These are phyloP conservation scores for Exophiala phaeomuriformis DNA, from an alignment of 2,329 filamentous ascomycete species.

Conservation along the genomic window DNA sequence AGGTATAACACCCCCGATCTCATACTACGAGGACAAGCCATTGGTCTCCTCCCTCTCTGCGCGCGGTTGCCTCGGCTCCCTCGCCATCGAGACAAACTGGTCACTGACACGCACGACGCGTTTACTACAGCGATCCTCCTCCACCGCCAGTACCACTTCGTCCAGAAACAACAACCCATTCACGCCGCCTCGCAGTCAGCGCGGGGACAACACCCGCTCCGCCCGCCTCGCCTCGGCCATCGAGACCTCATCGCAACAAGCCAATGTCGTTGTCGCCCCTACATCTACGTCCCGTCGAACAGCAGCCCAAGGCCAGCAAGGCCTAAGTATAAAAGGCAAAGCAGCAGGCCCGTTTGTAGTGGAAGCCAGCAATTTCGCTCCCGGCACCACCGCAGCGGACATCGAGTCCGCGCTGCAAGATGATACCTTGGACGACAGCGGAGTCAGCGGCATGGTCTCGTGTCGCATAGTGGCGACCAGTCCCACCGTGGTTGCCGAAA, in stretches of 20 bases:
- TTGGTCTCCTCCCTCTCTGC: no score
- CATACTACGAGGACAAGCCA: not conserved
- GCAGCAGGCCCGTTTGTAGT: conserved; percentile 51
- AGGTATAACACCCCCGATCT: conserved; percentile 36
- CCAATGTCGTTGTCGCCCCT: conserved; percentile 29
- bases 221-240: conserved; percentile 28
- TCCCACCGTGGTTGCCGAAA: conserved; percentile 55
- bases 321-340: conserved; percentile 51
- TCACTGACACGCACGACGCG: conserved; percentile 13
- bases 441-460: conserved; percentile 39
- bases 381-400: conserved; percentile 59
- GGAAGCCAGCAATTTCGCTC: conserved; percentile 56
- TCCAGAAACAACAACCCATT: conserved; percentile 19
- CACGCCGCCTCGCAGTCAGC: conserved; percentile 26
- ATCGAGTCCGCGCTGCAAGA: conserved; percentile 55
- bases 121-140: conserved; percentile 32
- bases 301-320: conserved; percentile 33
- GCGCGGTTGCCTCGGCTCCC: no score
- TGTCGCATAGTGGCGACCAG: conserved; percentile 47
- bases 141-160: conserved; percentile 24
- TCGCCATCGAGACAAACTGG: not conserved
- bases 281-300: conserved; percentile 27
- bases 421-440: conserved; percentile 28
- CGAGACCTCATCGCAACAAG: conserved; percentile 26
- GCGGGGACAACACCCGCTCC: conserved; percentile 33